These are phyloP conservation scores for Hypoxylon perforatum DNA, from an alignment of 495 filamentous ascomycete genomes.

Conservation along the genomic window DNA sequence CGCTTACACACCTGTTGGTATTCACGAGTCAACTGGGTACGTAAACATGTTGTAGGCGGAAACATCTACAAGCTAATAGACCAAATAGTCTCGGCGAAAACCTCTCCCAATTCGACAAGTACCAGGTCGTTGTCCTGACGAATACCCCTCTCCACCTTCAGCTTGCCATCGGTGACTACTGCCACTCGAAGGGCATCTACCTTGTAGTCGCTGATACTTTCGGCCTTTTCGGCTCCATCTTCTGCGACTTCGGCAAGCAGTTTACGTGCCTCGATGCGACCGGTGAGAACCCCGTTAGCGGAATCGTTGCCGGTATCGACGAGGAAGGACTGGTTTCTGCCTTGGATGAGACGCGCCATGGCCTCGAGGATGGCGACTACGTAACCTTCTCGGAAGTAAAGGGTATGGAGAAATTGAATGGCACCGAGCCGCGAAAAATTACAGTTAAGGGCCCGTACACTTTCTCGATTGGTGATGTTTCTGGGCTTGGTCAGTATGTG, in stretches of 20 bases:
- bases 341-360: constrained; percentile 94
- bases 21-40: constrained; percentile 69
- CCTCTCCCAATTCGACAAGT: constrained; percentile 81
- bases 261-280: constrained; percentile 91
- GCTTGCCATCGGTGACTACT: constrained; percentile 85
- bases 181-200: constrained; percentile 91
- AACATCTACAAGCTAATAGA: constrained; percentile 26
- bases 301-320: constrained; percentile 91
- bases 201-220: constrained; percentile 88
- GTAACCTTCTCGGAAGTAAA: constrained; percentile 94
- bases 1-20: constrained; percentile 88
- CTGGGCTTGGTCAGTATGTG: constrained; percentile 83
- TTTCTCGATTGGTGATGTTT: constrained; percentile 96
- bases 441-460: constrained; percentile 96
- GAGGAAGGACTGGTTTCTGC: constrained; percentile 91
- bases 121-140: constrained; percentile 92
- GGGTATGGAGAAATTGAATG: constrained; percentile 92
- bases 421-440: constrained; percentile 83
- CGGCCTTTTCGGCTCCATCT: constrained; percentile 94
- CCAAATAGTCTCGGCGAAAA: constrained; percentile 69
- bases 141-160: constrained; percentile 83
- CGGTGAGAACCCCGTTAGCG: constrained; percentile 86
- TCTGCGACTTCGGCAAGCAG: constrained; percentile 96
- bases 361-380: constrained; percentile 94
- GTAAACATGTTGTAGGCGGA: background rate